Base-by-base conservation (phyloP, 176 grass and related monocot species). In the Calamus simplicifolius region DNA sequence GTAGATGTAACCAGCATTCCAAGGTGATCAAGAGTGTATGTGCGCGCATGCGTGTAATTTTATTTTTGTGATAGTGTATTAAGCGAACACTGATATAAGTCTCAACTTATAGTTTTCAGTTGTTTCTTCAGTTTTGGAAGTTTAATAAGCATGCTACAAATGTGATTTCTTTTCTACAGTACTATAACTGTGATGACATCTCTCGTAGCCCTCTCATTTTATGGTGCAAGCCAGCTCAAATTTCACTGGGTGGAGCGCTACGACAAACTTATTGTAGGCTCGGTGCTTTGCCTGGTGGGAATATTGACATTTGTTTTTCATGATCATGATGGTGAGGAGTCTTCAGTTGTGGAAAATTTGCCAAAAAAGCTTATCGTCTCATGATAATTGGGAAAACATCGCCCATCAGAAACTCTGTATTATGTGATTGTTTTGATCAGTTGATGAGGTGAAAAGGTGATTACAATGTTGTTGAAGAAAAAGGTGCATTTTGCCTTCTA, bases 141-240 rank as follows among this genome's bases (percentile, higher is more conserved):
- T 43, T 43, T 12, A 43, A 13, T 43, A 13, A 43, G 12, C 35
- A 43, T 12, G 12, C 12, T 13, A 43, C 8, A 0, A 12, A 8
- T 5, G 3, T 63, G 5, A 35, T 77, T 61, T 72, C 61, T 17
- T 19, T 72, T 50, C 2, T 83, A 52, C 84, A 97, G 93, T 66
- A 97, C 93, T 12, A 85, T 97, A 59, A 83, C 93, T n/a, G 93
- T 97, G 5, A 97, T 97, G 93, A 97, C 87, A 18, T 97, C 93
- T 58, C 50, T 97, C 51, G 93, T 97, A 54, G 93, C 93, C 29
- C 87, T 97, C 61, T 97, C 93, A 13, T 97, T 81, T 62, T 91
- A 85, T 14, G 93, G 93, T 27, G 93, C 93, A 17, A 97, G 87
- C 79, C 87, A 97, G 55, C 73, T 97, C 69, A 91, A 97, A 66